Evolutionary conservation across 257 asterid genomes (phyloP).

Genomic region (Salvia rosmarinus): DNA sequence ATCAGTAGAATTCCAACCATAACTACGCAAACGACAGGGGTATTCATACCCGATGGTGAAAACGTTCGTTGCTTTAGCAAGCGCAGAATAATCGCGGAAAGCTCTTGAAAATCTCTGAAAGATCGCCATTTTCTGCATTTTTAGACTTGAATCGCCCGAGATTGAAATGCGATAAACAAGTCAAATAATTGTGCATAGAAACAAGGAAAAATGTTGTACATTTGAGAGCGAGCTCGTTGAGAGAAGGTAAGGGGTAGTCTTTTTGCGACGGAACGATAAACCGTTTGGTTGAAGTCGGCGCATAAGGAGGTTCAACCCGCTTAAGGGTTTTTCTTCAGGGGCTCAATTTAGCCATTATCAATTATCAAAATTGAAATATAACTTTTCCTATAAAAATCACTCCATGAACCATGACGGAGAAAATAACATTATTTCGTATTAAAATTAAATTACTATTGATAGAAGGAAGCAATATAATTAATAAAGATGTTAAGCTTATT

Average conservation of each 20-base stretch:
- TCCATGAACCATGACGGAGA: no score
- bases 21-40: conserved; percentile 2
- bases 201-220: background rate
- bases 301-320: no score
- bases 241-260: background rate
- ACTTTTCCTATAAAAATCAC: no score
- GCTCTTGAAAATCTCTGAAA: conserved; percentile 58
- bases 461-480: no score
- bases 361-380: no score
- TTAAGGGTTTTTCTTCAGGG: no score
- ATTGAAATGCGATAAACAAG: background rate
- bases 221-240: background rate
- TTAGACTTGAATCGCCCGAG: conserved; percentile 31
- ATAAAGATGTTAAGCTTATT: no score
- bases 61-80: conserved; percentile 54
- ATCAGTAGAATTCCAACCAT: background rate
- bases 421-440: no score
- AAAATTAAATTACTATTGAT: no score
- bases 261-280: background rate
- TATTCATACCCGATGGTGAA: conserved; percentile 60
- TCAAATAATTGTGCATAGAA: background rate
- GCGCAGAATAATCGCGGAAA: conserved; percentile 57
- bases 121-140: conserved; percentile 53
- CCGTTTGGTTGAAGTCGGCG: background rate
- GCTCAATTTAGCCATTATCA: no score